Evolutionary conservation across 192 early-diverging fungal species (phyloP).

Genomic region (Coemansia aciculifera): DNA sequence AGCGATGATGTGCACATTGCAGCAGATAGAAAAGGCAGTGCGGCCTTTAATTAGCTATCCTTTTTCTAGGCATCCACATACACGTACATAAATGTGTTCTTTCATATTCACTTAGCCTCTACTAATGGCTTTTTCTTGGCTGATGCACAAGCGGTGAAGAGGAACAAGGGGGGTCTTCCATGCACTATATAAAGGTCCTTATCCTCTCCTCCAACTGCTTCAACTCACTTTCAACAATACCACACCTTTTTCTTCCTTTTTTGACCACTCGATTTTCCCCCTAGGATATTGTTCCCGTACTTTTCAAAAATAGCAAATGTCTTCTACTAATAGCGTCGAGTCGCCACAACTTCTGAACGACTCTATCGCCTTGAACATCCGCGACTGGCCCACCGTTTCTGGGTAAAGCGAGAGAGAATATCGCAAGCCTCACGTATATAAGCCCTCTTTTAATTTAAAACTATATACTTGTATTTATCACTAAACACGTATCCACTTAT

Average conservation of each 20-base stretch:
- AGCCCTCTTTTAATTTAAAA: neutral
- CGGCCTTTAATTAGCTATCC: neutral
- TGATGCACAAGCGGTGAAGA: neutral
- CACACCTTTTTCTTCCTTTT: neutral
- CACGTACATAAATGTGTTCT: neutral
- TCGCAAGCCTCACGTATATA: too few species aligned
- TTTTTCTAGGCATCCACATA: conserved; percentile 1
- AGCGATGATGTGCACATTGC: neutral
- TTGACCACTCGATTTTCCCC: neutral
- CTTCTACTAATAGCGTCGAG: neutral
- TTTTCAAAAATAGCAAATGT: conserved; percentile 4
- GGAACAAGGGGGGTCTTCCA: neutral
- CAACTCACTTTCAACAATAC: neutral
- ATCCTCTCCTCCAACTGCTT: neutral
- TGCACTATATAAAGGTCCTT: neutral
- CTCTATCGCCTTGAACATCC: neutral
- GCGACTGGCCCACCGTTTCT: conserved; percentile 1
- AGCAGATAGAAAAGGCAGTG: neutral
- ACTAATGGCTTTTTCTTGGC: neutral
- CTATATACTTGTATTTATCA: neutral
- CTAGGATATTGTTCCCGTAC: too few species aligned
- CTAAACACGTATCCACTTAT: neutral
- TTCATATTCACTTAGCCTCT: neutral
- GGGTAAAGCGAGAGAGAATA: neutral
- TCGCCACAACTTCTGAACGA: conserved; percentile 1